A percentile compares a stretch with the other conserved stretches of the same genome.
phyloP scores from a whole-genome alignment of 371 early-diverging fungal genomes.

The Umbelopsis sp. region DNA sequence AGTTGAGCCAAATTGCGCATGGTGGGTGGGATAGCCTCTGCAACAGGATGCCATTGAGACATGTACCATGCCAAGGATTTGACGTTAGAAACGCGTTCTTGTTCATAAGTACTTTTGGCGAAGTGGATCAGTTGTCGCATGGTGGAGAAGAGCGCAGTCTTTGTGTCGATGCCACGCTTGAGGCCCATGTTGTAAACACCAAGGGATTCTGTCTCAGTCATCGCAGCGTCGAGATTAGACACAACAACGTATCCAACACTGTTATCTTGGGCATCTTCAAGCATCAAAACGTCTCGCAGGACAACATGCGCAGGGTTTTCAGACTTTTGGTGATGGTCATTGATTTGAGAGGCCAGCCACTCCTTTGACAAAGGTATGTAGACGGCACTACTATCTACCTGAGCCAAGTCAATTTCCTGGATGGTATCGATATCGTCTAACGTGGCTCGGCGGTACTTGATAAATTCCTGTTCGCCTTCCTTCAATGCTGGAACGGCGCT shows the following conservation, averaged over 20 bases:
- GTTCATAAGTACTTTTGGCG: background rate
- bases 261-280: background rate
- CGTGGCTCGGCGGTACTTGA: background rate
- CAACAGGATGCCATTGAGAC: slow-evolving; percentile 13
- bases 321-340: background rate
- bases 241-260: background rate
- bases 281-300: background rate
- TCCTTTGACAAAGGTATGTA: background rate
- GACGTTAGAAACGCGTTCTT: background rate
- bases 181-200: slow-evolving; percentile 3
- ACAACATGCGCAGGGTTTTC: background rate
- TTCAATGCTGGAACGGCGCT: background rate
- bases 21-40: background rate
- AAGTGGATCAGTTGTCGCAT: background rate
- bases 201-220: background rate
- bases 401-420: background rate
- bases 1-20: background rate
- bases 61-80: background rate
- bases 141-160: background rate
- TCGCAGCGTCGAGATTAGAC: background rate
- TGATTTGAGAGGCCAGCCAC: background rate
- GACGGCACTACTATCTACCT: background rate
- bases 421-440: slow-evolving; percentile 2
- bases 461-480: background rate
- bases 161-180: background rate